Evolutionary conservation across 345 rosid genomes (phyloP).

Genomic region (Streptanthus diversifolius): DNA sequence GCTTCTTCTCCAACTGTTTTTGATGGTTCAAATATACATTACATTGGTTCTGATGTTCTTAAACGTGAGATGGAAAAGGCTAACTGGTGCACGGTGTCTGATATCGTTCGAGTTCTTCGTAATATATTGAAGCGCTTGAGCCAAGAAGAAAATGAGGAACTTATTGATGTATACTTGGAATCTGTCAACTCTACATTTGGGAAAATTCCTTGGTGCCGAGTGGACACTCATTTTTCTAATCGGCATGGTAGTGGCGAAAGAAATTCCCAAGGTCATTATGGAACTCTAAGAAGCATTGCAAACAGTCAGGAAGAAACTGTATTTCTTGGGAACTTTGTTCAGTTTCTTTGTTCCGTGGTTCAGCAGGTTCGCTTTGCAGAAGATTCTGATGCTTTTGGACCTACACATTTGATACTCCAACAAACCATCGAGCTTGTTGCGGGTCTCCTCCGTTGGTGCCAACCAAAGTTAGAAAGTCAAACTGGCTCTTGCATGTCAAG

Average conservation of each 20-base stretch:
- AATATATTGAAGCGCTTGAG: conserved; percentile 57
- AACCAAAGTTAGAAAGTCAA: conserved; percentile 40
- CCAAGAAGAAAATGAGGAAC: conserved; percentile 48
- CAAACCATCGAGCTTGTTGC: conserved; percentile 49
- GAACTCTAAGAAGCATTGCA: conserved; percentile 13
- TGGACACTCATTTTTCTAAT: conserved; percentile 36
- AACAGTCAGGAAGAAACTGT: conserved; percentile 31
- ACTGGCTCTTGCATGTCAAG: conserved; percentile 35
- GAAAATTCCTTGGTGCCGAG: conserved; percentile 47
- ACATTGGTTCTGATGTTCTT: conserved; percentile 29
- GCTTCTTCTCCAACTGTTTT: conserved; percentile 21
- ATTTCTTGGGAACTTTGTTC: conserved; percentile 64
- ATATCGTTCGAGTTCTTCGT: conserved; percentile 48
- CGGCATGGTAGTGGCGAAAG: conserved; percentile 24
- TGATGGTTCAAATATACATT: conserved; percentile 19
- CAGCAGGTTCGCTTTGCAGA: conserved; percentile 40
- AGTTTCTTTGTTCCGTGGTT: conserved; percentile 68
- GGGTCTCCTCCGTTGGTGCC: conserved; percentile 57
- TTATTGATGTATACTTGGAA: conserved; percentile 40
- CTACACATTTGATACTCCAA: conserved; percentile 39
- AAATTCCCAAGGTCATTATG: conserved; percentile 15
- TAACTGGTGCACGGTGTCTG: conserved; percentile 57
- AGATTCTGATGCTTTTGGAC: conserved; percentile 29
- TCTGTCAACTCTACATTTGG: conserved; percentile 46
- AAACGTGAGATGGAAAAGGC: conserved; percentile 47